A percentile compares a stretch with the other conserved stretches of the same genome.
Evolutionary conservation across 768 basidiomycete genomes (phyloP).

Genomic region (Lactarius evosmus): DNA sequence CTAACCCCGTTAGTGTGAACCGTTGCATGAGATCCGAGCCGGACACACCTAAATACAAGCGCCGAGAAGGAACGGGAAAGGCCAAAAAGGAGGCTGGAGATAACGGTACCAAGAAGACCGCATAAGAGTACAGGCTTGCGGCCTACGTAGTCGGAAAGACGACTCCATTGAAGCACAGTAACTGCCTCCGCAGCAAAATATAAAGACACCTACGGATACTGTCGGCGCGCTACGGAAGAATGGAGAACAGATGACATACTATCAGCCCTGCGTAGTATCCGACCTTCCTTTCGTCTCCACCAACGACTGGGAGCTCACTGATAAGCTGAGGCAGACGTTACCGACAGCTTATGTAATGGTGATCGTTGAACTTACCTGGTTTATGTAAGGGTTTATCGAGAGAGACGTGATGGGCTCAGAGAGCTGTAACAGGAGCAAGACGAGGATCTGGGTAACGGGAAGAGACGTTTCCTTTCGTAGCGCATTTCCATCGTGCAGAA

Average conservation of each 20-base stretch:
- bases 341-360: background rate
- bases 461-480: background rate
- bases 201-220: conserved; percentile 40
- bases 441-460: background rate
- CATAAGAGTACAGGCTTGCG: conserved; percentile 48
- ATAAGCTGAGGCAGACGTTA: conserved; percentile 36
- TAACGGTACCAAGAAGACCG: conserved; percentile 35
- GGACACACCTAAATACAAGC: conserved; percentile 32
- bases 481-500: background rate
- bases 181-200: conserved; percentile 47
- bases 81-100: conserved; percentile 38
- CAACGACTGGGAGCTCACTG: conserved; percentile 42
- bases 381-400: conserved; percentile 42
- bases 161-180: conserved; percentile 47
- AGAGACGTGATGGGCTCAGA: background rate
- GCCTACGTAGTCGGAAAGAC: conserved; percentile 46
- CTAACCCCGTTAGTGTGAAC: conserved; percentile 61
- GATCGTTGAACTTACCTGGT: conserved; percentile 38
- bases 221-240: background rate
- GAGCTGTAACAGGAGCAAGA: background rate
- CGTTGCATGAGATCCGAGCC: background rate
- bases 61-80: conserved; percentile 36
- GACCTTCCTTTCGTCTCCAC: conserved; percentile 45
- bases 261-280: conserved; percentile 51
- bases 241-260: conserved; percentile 34